Evolutionary conservation across 257 asterid genomes (phyloP).

Genomic region (Plectranthus barbatus): DNA sequence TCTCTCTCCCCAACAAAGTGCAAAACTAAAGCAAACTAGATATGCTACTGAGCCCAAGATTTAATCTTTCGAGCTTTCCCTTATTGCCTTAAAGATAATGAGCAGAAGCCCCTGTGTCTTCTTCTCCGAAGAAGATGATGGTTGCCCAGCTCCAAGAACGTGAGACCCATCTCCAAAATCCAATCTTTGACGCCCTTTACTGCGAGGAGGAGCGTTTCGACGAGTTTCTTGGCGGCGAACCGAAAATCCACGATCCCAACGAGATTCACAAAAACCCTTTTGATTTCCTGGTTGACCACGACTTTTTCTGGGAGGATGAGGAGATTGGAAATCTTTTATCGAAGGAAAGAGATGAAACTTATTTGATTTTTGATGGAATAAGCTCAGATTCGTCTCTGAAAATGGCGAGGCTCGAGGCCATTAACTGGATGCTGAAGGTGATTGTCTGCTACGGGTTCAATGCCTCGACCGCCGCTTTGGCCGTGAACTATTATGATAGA

Average conservation of each 20-base stretch:
- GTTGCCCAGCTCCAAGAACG: conserved; percentile 34
- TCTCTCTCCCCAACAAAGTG: conserved; percentile 5
- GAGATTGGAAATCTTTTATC: conserved; percentile 52
- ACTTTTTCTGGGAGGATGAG: conserved; percentile 76
- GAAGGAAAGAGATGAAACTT: conserved; percentile 43
- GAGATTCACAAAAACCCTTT: conserved; percentile 26
- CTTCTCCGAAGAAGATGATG: conserved; percentile 71
- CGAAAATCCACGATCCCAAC: conserved; percentile 15
- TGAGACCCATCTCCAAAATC: conserved; percentile 43
- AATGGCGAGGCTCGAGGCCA: conserved; percentile 46
- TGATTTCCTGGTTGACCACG: conserved; percentile 42
- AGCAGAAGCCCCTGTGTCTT: conserved; percentile 51
- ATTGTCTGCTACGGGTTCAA: conserved; percentile 48
- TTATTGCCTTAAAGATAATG: conserved; percentile 44
- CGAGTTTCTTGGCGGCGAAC: conserved; percentile 29
- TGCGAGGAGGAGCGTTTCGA: conserved; percentile 75
- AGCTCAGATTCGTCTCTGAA: conserved; percentile 36
- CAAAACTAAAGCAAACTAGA: conserved; percentile 19
- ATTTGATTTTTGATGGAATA: conserved; percentile 16
- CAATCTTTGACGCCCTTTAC: conserved; percentile 61
- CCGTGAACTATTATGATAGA: conserved; percentile 65
- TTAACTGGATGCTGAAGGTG: conserved; percentile 70
- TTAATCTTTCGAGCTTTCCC: conserved; percentile 27
- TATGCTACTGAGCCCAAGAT: conserved; percentile 51
- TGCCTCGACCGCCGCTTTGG: conserved; percentile 56